Percentiles rank a stretch among this genome's conserved stretches.
phyloP scores from a whole-genome alignment of 23 red algal species.

The Gracilaria gracilis region DNA sequence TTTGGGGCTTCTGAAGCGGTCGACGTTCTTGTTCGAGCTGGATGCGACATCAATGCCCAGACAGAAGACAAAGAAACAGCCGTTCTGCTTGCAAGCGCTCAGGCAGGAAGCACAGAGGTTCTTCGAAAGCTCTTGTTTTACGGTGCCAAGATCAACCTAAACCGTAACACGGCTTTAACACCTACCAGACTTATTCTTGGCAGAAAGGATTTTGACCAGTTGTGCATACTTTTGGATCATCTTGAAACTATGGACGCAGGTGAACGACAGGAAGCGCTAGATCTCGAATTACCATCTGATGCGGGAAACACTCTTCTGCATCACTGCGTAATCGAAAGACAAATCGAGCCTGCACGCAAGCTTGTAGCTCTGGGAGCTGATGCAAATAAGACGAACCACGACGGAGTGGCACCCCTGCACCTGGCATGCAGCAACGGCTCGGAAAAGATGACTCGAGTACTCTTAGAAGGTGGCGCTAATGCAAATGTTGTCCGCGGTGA shows the following conservation, averaged over 20 bases:
- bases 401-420: constrained; percentile 50
- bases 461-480: constrained; percentile 50
- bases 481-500: constrained; percentile 47
- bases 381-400: constrained; percentile 48
- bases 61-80: constrained; percentile 67
- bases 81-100: constrained; percentile 56
- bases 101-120: constrained; percentile 49
- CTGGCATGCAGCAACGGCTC: constrained; percentile 34
- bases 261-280: constrained; percentile 27
- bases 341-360: constrained; percentile 26
- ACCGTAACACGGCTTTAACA: constrained; percentile 38
- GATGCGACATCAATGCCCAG: constrained; percentile 55
- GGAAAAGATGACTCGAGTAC: constrained; percentile 25
- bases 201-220: constrained; percentile 56
- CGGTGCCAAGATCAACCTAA: constrained; percentile 40
- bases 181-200: constrained; percentile 47
- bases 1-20: constrained; percentile 50
- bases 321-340: constrained; percentile 36
- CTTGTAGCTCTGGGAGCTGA: constrained; percentile 35
- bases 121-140: constrained; percentile 47
- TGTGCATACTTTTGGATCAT: constrained; percentile 59
- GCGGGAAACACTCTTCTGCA: constrained; percentile 55
- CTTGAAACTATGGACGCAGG: constrained; percentile 29
- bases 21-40: constrained; percentile 45
- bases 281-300: constrained; percentile 47